Conservation (phyloP, 345 rosid genomes). For the Melastoma malabathricum region DNA sequence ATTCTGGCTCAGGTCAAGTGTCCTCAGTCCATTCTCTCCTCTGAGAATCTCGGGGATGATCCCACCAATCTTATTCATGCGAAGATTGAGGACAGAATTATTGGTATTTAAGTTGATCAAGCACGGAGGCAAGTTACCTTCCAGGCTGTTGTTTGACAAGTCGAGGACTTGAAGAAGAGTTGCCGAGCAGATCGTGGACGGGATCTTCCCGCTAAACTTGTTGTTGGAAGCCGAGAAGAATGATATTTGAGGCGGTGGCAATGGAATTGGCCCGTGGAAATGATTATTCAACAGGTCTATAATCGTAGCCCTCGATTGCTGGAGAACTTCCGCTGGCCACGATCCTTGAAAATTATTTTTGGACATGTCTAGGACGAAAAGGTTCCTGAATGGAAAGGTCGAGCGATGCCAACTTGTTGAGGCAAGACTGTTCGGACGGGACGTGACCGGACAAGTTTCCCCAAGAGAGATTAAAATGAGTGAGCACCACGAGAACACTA, state of each 20-base stretch:
- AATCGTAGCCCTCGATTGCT: background rate
- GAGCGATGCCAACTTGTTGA: constrained; percentile 6
- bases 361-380: no score
- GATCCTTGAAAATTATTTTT: no score
- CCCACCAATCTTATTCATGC: constrained; percentile 12
- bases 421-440: constrained; percentile 1
- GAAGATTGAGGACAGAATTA: constrained; percentile 5
- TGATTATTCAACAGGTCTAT: constrained; percentile 12
- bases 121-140: constrained; percentile 14
- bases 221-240: constrained; percentile 1
- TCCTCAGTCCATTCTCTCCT: background rate
- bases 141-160: constrained; percentile 14
- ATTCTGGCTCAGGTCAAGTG: constrained; percentile 13
- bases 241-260: background rate
- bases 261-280: constrained; percentile 10
- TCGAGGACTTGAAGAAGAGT: constrained; percentile 3
- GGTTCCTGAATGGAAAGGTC: background rate
- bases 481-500: background rate
- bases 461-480: background rate
- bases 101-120: constrained; percentile 2
- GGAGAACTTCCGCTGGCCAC: no score
- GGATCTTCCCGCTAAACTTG: constrained; percentile 9
- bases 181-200: constrained; percentile 10
- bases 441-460: background rate
- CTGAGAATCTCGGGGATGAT: constrained; percentile 1